phyloP scores from a whole-genome alignment of 1,284 basidiomycete genomes.

The Boletus semigastroideus region DNA sequence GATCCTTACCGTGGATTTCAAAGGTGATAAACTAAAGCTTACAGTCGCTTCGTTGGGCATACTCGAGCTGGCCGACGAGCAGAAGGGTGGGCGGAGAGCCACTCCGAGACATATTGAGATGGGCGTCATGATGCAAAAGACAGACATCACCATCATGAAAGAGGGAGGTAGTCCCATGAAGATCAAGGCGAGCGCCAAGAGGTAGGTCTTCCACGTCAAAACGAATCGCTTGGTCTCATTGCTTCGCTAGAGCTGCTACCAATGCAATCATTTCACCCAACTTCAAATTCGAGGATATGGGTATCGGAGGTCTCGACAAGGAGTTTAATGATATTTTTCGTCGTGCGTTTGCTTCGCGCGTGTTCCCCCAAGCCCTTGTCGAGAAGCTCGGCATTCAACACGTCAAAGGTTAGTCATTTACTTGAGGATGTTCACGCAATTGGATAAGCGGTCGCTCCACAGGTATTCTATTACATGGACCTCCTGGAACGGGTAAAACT shows the following conservation, averaged over 20 bases:
- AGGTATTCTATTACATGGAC: conserved; percentile 95
- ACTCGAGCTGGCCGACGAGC: conserved; percentile 68
- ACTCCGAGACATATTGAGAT: conserved; percentile 37
- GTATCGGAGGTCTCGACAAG: conserved; percentile 94
- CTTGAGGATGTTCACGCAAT: neutral
- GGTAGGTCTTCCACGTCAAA: conserved; percentile 45
- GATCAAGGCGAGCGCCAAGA: conserved; percentile 90
- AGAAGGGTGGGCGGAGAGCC: conserved; percentile 39
- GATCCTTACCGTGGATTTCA: conserved; percentile 87
- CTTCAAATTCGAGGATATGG: conserved; percentile 99
- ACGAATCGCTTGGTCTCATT: neutral
- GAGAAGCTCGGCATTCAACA: conserved; percentile 99
- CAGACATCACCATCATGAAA: conserved; percentile 89
- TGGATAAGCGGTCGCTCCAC: neutral
- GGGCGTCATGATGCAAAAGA: conserved; percentile 89
- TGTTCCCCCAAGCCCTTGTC: conserved; percentile 95
- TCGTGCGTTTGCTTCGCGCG: conserved; percentile 96
- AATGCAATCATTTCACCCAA: conserved; percentile 98
- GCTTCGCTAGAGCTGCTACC: conserved; percentile 67
- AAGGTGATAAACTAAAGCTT: conserved; percentile 82
- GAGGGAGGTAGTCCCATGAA: conserved; percentile 81
- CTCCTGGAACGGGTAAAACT: conserved; percentile 98
- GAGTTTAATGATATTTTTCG: conserved; percentile 98
- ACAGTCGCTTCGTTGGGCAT: conserved; percentile 66
- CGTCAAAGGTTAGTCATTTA: conserved; percentile 75